These are phyloP conservation scores for Neoscytalidium dimidiatum DNA, from an alignment of 2,329 filamentous ascomycete species.

Conservation along the genomic window DNA sequence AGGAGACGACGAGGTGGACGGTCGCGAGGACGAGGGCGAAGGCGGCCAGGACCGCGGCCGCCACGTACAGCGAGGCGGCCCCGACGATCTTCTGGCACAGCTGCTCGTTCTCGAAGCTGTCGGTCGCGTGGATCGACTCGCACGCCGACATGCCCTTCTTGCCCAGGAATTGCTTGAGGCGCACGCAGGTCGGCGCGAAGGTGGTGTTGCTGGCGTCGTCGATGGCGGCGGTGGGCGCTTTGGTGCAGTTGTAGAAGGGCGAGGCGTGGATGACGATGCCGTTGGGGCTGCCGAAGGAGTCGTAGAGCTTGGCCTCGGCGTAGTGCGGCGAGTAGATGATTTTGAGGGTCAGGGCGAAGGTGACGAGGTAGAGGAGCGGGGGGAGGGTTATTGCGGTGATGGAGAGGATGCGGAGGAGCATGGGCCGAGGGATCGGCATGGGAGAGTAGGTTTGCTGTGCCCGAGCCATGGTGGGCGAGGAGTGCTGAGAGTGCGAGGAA, in stretches of 20 bases:
- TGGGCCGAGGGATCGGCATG: background rate
- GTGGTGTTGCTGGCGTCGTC: background rate
- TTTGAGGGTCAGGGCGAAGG: background rate
- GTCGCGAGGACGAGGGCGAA: background rate
- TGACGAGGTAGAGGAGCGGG: slow-evolving; percentile 2
- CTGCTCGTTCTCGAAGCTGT: background rate
- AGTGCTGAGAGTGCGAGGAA: background rate
- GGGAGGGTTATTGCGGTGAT: background rate
- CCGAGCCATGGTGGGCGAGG: background rate
- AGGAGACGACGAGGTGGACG: background rate
- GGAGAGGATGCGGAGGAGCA: slow-evolving; percentile 4
- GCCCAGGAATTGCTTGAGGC: slow-evolving; percentile 1
- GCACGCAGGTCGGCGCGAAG: background rate
- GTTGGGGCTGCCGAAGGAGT: background rate
- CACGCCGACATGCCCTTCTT: slow-evolving; percentile 1
- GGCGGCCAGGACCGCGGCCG: background rate
- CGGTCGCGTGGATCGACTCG: background rate
- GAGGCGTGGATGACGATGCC: background rate
- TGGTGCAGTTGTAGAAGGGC: slow-evolving; percentile 17
- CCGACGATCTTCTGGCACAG: slow-evolving; percentile 2
- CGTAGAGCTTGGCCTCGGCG: background rate
- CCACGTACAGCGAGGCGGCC: slow-evolving; percentile 5
- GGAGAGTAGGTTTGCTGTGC: background rate
- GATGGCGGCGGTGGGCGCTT: background rate
- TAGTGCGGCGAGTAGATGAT: slow-evolving; percentile 2